A percentile compares a stretch with the other conserved stretches of the same genome.
Conservation (phyloP, 2,329 filamentous ascomycete species). For the Podosphaera xanthii region DNA sequence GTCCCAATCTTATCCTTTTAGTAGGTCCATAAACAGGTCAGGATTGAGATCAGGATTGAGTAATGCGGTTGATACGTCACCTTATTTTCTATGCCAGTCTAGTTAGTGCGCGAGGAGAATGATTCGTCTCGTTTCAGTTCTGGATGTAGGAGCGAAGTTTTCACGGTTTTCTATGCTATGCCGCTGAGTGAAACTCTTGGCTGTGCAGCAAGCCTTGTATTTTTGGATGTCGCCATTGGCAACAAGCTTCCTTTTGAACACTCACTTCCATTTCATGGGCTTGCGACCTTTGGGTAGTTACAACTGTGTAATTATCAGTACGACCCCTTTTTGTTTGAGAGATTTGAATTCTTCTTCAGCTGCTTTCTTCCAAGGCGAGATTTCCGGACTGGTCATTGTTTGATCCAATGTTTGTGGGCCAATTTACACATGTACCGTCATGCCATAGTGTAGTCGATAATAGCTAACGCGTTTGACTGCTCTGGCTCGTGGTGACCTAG, state of each 20-base stretch:
- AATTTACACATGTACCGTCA: background rate
- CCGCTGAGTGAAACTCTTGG: background rate
- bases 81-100: background rate
- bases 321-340: background rate
- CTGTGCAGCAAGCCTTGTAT: background rate
- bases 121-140: background rate
- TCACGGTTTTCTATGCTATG: background rate
- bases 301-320: background rate
- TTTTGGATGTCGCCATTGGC: background rate
- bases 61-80: background rate
- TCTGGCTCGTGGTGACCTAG: background rate
- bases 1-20: background rate
- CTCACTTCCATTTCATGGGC: slow-evolving; percentile 1
- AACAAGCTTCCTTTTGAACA: slow-evolving; percentile 1
- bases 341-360: background rate
- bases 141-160: background rate
- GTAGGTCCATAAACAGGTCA: background rate
- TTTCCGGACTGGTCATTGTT: background rate
- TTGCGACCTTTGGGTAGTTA: background rate
- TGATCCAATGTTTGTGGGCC: background rate
- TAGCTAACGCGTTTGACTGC: background rate
- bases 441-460: background rate
- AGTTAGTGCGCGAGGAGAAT: background rate
- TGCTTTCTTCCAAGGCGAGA: background rate
- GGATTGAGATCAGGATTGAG: background rate